A percentile compares a stretch with the other conserved stretches of the same genome.
Evolutionary conservation across 208 protist species (phyloP).

Genomic region (Endotrypanum monterogeii): DNA sequence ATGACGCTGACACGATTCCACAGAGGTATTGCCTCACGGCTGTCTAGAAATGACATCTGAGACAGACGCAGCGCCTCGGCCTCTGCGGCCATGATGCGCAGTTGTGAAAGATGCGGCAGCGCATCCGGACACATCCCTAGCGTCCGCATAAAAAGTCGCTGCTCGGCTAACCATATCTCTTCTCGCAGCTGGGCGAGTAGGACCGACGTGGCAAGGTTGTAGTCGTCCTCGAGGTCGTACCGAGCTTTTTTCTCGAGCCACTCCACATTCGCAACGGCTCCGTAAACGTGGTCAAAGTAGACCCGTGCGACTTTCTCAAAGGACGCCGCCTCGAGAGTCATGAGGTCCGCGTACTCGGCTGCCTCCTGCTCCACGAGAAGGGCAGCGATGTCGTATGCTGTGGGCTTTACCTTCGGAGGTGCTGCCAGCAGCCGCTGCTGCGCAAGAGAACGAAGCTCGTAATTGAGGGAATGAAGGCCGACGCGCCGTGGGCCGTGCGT

Average conservation of each 20-base stretch:
- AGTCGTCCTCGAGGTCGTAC: slow-evolving; percentile 42
- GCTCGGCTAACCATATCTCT: slow-evolving; percentile 39
- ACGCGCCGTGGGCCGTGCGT: slow-evolving; percentile 13
- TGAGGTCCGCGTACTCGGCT: slow-evolving; percentile 36
- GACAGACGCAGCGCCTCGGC: slow-evolving; percentile 7
- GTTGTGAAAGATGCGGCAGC: slow-evolving; percentile 25
- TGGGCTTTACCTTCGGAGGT: background rate
- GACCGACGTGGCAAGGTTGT: slow-evolving; percentile 21
- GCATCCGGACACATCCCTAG: slow-evolving; percentile 32
- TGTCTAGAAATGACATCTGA: slow-evolving; percentile 29
- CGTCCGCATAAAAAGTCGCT: slow-evolving; percentile 47
- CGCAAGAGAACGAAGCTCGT: slow-evolving; percentile 26
- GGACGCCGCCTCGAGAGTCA: slow-evolving; percentile 28
- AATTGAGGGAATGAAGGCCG: slow-evolving; percentile 28
- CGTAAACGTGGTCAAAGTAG: slow-evolving; percentile 31
- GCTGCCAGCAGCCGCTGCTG: slow-evolving; percentile 14
- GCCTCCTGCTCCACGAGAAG: slow-evolving; percentile 33
- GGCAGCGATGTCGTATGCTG: slow-evolving; percentile 11
- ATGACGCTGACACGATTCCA: slow-evolving; percentile 61
- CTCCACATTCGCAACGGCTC: slow-evolving; percentile 25
- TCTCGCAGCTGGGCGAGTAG: slow-evolving; percentile 33
- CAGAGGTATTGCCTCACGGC: slow-evolving; percentile 57
- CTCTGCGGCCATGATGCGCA: slow-evolving; percentile 13
- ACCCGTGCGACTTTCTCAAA: slow-evolving; percentile 29
- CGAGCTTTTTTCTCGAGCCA: slow-evolving; percentile 45